Evolutionary conservation across 2,329 filamentous ascomycete species (phyloP), one percentile per base, ranked within the genome.

Genomic region (Didymella arachidicola): DNA sequence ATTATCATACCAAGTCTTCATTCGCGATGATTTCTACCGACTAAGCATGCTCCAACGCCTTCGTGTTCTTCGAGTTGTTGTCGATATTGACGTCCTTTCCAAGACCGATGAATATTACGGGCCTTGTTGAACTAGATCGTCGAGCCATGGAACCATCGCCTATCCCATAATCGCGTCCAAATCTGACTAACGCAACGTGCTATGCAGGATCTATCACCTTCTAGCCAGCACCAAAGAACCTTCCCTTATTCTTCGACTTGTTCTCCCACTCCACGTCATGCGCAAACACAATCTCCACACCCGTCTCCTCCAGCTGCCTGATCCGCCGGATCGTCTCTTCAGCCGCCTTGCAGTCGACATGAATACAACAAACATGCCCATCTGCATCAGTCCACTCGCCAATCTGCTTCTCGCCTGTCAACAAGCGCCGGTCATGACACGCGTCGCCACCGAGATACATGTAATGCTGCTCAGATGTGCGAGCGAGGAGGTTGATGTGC

Each of bases 361-460:
- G 84, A 42, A 86, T 84, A 62, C 83, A 85, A 38, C 82, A 76
- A 22, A 73, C 58, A 12, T 78, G 75, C 0, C 83, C 83, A 16
- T 76, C 70, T 1, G 72, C 74, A 61, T 84, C 80, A 22, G 79
- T 72, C 76, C 82, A 86, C 44, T 80, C 75, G 1, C 83, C 84
- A 44, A 86, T 83, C 1, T 74, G 77, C 59, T 79, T 83, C 61
- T 85, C 83, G 0, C 83, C 82, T 0, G 77, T 81, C 63, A 86
- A 63, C 2, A 86, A 72, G 27, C 84, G 71, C 0, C 74, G 72
- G 61, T 86, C 83, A 61, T 87, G 84, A 57, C 81, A 86, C 18
- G 81, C 79, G 69, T 87, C 84, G 2, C 83, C 84, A 8, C 77
- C 81, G 1, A 86, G 77, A 61, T 81, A 83, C 1, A 84, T 68